phyloP scores from a whole-genome alignment of 805 yeast species.

The Saccharomycopsis guyanensis region DNA sequence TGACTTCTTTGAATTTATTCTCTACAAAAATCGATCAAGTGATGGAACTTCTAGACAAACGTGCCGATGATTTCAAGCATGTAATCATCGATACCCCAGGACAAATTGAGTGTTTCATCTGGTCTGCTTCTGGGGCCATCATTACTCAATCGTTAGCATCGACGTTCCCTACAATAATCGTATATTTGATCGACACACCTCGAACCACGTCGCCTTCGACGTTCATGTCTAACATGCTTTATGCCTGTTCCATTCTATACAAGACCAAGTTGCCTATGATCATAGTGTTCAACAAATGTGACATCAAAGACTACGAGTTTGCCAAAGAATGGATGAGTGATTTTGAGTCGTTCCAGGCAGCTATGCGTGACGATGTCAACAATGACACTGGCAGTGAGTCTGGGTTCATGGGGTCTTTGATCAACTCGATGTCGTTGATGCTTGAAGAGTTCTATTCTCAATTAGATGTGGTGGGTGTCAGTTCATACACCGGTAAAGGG shows the following conservation, averaged over 20 bases:
- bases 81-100: slow-evolving; percentile 97
- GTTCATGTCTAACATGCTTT: slow-evolving; percentile 95
- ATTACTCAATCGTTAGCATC: slow-evolving; percentile 96
- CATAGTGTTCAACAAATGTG: slow-evolving; percentile 92
- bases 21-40: slow-evolving; percentile 97
- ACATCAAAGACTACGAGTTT: slow-evolving; percentile 74
- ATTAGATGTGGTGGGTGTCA: slow-evolving; percentile 85
- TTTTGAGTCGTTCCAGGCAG: slow-evolving; percentile 83
- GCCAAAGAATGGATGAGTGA: slow-evolving; percentile 98
- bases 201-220: slow-evolving; percentile 92
- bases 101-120: slow-evolving; percentile 95
- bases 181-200: slow-evolving; percentile 95
- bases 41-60: slow-evolving; percentile 72
- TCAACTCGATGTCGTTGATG: slow-evolving; percentile 93
- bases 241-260: slow-evolving; percentile 94
- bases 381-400: slow-evolving; percentile 56
- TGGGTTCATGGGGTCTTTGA: slow-evolving; percentile 90
- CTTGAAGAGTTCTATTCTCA: slow-evolving; percentile 93
- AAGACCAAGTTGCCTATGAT: slow-evolving; percentile 96
- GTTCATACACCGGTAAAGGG: slow-evolving; percentile 90
- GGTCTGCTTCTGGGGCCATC: slow-evolving; percentile 97
- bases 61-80: slow-evolving; percentile 47
- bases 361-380: slow-evolving; percentile 61
- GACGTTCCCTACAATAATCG: slow-evolving; percentile 90
- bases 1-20: slow-evolving; percentile 85